Percentiles rank a stretch among this genome's conserved stretches.
These are phyloP conservation scores for Colletotrichum tropicicola DNA, from an alignment of 2,329 filamentous ascomycete species.

Conservation along the genomic window DNA sequence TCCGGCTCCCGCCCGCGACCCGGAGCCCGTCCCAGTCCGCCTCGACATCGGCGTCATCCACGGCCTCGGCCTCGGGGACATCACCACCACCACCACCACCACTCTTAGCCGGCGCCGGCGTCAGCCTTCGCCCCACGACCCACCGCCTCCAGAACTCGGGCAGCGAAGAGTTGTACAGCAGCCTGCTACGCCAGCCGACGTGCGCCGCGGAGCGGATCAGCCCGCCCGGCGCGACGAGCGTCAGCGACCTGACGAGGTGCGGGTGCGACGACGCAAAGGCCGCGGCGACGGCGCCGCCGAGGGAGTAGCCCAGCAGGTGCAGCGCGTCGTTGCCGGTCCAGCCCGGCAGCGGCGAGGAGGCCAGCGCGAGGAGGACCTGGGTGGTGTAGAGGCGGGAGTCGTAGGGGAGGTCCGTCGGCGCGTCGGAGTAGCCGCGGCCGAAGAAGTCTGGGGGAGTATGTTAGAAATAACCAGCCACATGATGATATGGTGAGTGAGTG, in stretches of 20 bases:
- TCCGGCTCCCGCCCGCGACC: slow-evolving; percentile 59
- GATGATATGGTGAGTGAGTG: too few species aligned
- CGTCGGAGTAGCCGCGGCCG: slow-evolving; percentile 81
- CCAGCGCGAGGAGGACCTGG: slow-evolving; percentile 72
- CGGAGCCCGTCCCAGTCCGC: slow-evolving; percentile 52
- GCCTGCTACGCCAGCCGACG: slow-evolving; percentile 66
- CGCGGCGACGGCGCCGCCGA: slow-evolving; percentile 79
- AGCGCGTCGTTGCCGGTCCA: slow-evolving; percentile 69
- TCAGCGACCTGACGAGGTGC: slow-evolving; percentile 67
- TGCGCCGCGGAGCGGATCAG: slow-evolving; percentile 68
- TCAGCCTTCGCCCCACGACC: slow-evolving; percentile 60
- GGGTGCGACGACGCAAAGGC: slow-evolving; percentile 77
- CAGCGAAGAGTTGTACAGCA: slow-evolving; percentile 71
- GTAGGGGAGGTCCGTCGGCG: slow-evolving; percentile 66
- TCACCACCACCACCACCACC: slow-evolving; percentile 35
- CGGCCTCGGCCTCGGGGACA: slow-evolving; percentile 48
- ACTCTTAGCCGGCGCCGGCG: slow-evolving; percentile 43
- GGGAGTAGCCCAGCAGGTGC: slow-evolving; percentile 79
- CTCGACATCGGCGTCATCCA: slow-evolving; percentile 46
- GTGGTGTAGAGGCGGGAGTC: slow-evolving; percentile 71
- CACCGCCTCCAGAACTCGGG: slow-evolving; percentile 66
- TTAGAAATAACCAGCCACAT: too few species aligned
- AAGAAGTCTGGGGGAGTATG: slow-evolving; percentile 65
- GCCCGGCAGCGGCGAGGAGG: slow-evolving; percentile 63
- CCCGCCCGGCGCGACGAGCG: slow-evolving; percentile 75